Base-by-base conservation (phyloP, 257 asterid genomes). In the Fraxinus pennsylvanica region DNA sequence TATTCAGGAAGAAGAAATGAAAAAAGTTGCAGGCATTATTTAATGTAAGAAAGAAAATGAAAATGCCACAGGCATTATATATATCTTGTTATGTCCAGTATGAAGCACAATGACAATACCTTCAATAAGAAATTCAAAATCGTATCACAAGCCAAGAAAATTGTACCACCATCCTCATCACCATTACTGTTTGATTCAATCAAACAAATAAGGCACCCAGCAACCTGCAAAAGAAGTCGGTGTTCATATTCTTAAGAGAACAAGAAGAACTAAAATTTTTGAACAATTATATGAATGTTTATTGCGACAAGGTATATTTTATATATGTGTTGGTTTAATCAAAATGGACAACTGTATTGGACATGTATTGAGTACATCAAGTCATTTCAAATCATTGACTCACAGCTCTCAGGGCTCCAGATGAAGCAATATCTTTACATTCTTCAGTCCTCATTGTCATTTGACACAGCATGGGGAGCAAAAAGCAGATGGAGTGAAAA, bases 381-480 rank as follows among this genome's bases (percentile, higher is more conserved):
- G 25, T 10, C 25, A 25, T 50, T 66, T 52, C 22, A 71, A 81
- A 67, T 78, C 68, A 54, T 50, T 17, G 27, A 78, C 94, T 85
- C 84, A 92, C 98, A 73, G 86, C 88, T 83, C 74, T 84, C 61
- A 84, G 85, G 70, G 91, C 94, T 68, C 91, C 94, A 66, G 94
- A 39, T 52, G 94, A 88, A 72, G 89, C 89, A 50, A 93, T 84
- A 61, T 82, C 74, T 82, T 82, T 74, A 82, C 98, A 93, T 72
- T 93, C 98, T 50, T 88, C 92, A 73, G 81, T 68, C 73, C 66
- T 30, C 92, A 90, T 88, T 61, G 99, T 95, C 72, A 91, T 83
- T 88, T 95, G 99, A 81, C 97, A 93, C 85, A 95, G 85, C 90
- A 92, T 81, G 9, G 99, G 99, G 80, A 93, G 96, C 90, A 93